Base-by-base conservation (phyloP, 768 basidiomycete genomes). In the Amanita molliuscula region DNA sequence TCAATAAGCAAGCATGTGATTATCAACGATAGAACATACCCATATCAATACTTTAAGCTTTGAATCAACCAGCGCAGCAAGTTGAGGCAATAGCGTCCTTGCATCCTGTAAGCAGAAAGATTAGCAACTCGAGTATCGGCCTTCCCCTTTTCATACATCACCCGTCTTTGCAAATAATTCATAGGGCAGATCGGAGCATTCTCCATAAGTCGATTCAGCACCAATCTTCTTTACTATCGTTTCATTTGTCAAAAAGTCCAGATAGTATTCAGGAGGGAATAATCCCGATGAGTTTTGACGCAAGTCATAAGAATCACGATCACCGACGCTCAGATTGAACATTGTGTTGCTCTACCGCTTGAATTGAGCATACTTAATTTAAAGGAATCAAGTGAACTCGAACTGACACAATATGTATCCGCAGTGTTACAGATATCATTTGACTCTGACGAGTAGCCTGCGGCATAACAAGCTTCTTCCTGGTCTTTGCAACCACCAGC, bases 251-350 rank as follows among this genome's bases (percentile, higher is more conserved):
- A 83, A 63, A 54, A 75, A 79, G 7, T 65, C 61, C 37, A 76
- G 51, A 49, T 81, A 82, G 51, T 70, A 79, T 35, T 78, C 71
- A 0, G 79, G 75, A 6, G 82, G 81, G 62, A 82, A 82, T 6
- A 65, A 50, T 2, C 72, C 67, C 0, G 75, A 69, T 1, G 71
- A 63, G 35, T 73, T 79, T 60, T 82, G 81, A 16, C 79, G 67
- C 34, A 84, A 62, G 56, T 84, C 82, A 53, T 82, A 61, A 0
- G 69, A 53, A 53, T 84, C 80, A 9, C 69, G 66, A 55, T 77
- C 57, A 0, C 76, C 77, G 4, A 81, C 65, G 1, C 77, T 76
- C 0, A 78, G 78, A 1, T 58, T 8, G 51, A 74, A 74, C 10
- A 82, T 65, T 16, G 79, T 67, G 0, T 72, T 60, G 21, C 28